phyloP scores from a whole-genome alignment of 2,329 filamentous ascomycete genomes.

The Nigrospora sphaerica region DNA sequence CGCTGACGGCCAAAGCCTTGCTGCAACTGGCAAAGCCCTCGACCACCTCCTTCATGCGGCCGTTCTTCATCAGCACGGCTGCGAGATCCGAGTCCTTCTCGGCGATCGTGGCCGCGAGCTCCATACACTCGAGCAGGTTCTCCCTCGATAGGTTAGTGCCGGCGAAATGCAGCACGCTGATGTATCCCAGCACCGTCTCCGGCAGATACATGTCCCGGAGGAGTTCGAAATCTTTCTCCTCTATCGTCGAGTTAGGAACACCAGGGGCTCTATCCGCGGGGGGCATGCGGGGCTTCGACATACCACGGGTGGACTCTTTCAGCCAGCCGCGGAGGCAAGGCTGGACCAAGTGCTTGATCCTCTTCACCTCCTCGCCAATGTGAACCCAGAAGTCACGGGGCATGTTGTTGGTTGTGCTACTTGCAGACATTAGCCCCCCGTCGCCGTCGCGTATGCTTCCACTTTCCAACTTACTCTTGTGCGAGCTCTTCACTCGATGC shows the following conservation, averaged over 20 bases:
- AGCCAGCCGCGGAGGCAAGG: conserved; percentile 63
- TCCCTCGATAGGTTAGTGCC: conserved; percentile 69
- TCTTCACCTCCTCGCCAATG: conserved; percentile 47
- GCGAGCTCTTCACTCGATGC: conserved; percentile 46
- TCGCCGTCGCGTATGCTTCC: not conserved
- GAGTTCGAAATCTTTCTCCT: conserved; percentile 52
- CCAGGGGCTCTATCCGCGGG: too few species aligned
- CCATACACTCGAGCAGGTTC: conserved; percentile 77
- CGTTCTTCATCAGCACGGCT: conserved; percentile 53
- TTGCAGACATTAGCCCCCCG: conserved; percentile 16
- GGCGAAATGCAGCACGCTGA: conserved; percentile 72
- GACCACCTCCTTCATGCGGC: conserved; percentile 68
- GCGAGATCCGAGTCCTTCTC: conserved; percentile 62
- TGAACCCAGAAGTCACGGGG: conserved; percentile 43
- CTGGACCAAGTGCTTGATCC: conserved; percentile 48
- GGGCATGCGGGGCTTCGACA: conserved; percentile 11
- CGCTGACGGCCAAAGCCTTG: conserved; percentile 57
- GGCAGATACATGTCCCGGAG: conserved; percentile 78
- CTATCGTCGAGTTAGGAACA: conserved; percentile 20
- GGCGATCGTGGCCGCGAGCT: conserved; percentile 70
- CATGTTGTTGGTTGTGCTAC: conserved; percentile 22
- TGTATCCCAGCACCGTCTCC: conserved; percentile 77
- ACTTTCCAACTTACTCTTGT: conserved; percentile 36
- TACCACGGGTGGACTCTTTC: conserved; percentile 46
- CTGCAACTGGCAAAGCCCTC: conserved; percentile 71